Evolutionary conservation across 73 alveolate genomes (phyloP), one percentile per base, ranked within the genome.

Genomic region (Paramecium bursaria): DNA sequence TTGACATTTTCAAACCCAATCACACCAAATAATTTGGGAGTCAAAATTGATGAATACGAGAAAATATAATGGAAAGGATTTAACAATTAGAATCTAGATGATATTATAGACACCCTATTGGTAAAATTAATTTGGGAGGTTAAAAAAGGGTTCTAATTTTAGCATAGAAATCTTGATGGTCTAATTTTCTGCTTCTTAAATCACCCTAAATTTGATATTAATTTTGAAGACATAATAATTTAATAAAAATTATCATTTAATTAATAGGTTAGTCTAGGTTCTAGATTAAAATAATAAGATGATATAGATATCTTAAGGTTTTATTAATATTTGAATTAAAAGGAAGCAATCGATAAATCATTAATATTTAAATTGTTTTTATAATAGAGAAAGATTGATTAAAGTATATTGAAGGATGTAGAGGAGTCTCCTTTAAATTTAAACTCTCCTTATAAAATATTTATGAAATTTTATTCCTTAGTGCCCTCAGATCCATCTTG

Each of bases 141-240:
- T 0, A 57, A 57, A 14, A 27, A 57, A 57, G 76, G 76, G 33
- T n/a, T n/a, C n/a, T n/a, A n/a, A n/a, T n/a, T n/a, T n/a, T 27
- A 57, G n/a, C 26, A 23, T 17, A 21, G 27, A 10, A 23, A 30
- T 23, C 33, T 31, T 7, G 33, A 29, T 27, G 17, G 7, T 17
- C 49, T 57, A 1, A 27, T 13, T 13, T 3, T 30, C 5, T 57
- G 33, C n/a, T 23, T 57, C 19, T 3, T 30, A 17, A 10, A 57
- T 23, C 33, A 30, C 15, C 26, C 5, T 30, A 23, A 57, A 11
- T 30, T 42, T 3, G 33, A 23, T 9, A 50, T 30, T 30, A 57
- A 30, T 23, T 13, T 50, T 1, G 17, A 30, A 30, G 47, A 23
- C 33, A 50, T 30, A 14, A 57, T 57, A 57, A 26, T 17, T 11